Base-by-base conservation (phyloP, 2,329 filamentous ascomycete genomes). In the Coniochaeta sp. region DNA sequence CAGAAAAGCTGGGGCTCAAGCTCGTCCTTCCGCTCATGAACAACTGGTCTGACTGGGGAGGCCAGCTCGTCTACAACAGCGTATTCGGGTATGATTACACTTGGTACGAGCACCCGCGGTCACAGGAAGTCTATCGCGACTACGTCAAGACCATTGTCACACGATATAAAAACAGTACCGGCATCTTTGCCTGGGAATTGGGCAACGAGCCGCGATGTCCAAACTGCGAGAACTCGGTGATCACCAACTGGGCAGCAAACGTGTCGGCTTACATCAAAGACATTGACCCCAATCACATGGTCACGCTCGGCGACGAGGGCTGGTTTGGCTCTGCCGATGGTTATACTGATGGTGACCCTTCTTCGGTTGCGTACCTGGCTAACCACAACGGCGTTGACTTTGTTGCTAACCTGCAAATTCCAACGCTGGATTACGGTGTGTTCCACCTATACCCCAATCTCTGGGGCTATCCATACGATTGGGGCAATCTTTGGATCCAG, bases 21-120 rank as follows among this genome's bases (percentile, higher is more conserved):
- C 73, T 89, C 6, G 85, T 89, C 62, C 80, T 87, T 67, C 81
- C 83, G 64, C 84, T 88, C 50, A 83, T 89, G 60, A 89, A 89
- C 73, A 84, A 89, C 72, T 90, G 86, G 86, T 76, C 76, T 55
- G 87, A 89, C 67, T 89, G 87, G 47, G 86, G 84, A 28, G 85
- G 86, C 52, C 87, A 88, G 73, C 74, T 77, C 11, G 81, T 81
- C 1, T 88, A 87, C 65, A 77, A 79, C 52, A 74, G 70, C 14
- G 81, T 79, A 1, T 86, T 82, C 61, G 83, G 81, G 38, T 79
- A 79, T 22, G 76, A 82, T 60, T 74, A 77, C 28, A 71, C 72
- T 12, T 88, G 82, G 77, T 88, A 85, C 69, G 80, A 77, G 34
- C 78, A 80, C 61, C 62, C 71, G 2, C 66, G 66, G 1, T 77